A percentile compares a stretch with the other conserved stretches of the same genome.
Conservation (phyloP, 2,329 filamentous ascomycete genomes). For the Aotearoamyces nothofagi region DNA sequence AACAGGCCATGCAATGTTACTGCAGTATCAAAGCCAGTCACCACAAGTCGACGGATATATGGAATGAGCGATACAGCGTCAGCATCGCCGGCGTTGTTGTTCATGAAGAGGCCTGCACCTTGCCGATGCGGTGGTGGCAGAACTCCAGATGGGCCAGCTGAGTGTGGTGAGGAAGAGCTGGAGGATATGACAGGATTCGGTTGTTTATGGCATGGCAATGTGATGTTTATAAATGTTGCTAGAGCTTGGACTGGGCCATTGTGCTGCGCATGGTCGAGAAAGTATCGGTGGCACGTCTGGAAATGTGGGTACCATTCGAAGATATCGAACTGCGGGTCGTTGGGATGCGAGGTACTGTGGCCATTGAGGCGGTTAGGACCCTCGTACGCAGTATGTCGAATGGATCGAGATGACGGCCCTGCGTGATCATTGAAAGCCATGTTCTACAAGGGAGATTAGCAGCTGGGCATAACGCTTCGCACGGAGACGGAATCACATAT, state of each 20-base stretch:
- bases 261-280: constrained; percentile 82
- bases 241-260: constrained; percentile 71
- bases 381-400: constrained; percentile 1
- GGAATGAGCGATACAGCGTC: constrained; percentile 56
- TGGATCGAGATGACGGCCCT: constrained; percentile 1
- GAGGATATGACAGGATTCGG: constrained; percentile 28
- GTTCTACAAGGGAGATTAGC: too few relatives aligned
- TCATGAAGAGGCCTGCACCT: constrained; percentile 13
- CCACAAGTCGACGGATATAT: constrained; percentile 79
- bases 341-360: constrained; percentile 1
- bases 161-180: constrained; percentile 20
- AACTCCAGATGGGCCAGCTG: constrained; percentile 16
- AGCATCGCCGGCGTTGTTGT: constrained; percentile 8
- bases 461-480: too few relatives aligned
- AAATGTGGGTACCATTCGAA: constrained; percentile 90
- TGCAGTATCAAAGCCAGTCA: constrained; percentile 79
- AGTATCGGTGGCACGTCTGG: constrained; percentile 80
- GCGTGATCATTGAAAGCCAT: constrained; percentile 1
- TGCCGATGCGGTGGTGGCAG: constrained; percentile 7
- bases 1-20: constrained; percentile 91
- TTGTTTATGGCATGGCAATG: constrained; percentile 66
- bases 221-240: constrained; percentile 83
- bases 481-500: too few relatives aligned
- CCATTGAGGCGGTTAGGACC: background rate
- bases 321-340: constrained; percentile 45